Base-by-base conservation (phyloP, 345 rosid genomes). In the Lenwebbia sp. region DNA sequence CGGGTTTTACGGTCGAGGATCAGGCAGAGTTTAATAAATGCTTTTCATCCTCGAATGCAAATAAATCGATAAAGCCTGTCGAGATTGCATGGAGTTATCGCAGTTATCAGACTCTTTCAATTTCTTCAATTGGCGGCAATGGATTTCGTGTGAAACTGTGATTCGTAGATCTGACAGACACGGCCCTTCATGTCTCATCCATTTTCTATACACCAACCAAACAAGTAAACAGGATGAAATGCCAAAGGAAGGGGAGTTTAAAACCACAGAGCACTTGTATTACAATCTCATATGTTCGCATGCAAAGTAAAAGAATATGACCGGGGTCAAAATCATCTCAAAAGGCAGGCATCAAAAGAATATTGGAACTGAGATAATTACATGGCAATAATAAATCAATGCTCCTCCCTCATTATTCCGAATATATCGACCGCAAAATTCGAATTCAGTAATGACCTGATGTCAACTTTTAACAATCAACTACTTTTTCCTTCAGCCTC, bases 331-430 rank as follows among this genome's bases (percentile, higher is more conserved):
- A 52, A 28, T 51, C 54, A 50, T 70, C 81, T 50, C 76, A 28
- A 84, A 28, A 60, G 8, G 25, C 33, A 47, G 55, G 54, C 54
- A 70, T 44, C n/a, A 50, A 84, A 84, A 84, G 55, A 84, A 44
- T 60, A 50, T 50, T n/a, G 54, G 55, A 50, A 51, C 40, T 65
- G 51, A 51, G 65, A 84, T 65, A 58, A 84, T 50, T 55, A 60
- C 78, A 84, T 49, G 86, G 41, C 30, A 58, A 84, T n/a, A 53
- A 83, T 83, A 83, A 83, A 83, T 83, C 84, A 83, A 83, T 30
- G 44, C 58, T 83, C 23, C 23, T 62, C 60, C 81, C 82, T 56
- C 84, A 33, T 82, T 58, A 57, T 82, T 60, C 84, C 41, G n/a
- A 83, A 62, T 60, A 41, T 28, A 55, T 23, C 19, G 78, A 28